Base-by-base conservation (phyloP, 768 basidiomycete species). In the Melanogaster broomeanus region DNA sequence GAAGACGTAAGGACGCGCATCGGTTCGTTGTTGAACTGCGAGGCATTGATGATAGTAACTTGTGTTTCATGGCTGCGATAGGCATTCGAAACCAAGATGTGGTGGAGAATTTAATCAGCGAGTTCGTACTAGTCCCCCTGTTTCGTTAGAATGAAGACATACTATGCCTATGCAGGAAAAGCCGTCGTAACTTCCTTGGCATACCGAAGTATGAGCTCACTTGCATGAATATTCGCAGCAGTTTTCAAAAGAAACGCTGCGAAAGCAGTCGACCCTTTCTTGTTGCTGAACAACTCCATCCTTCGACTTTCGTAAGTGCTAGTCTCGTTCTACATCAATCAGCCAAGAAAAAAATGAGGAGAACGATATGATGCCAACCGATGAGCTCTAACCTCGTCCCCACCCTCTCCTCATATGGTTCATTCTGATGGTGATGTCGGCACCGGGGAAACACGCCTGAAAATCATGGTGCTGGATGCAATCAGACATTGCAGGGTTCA, bases 1-100 rank as follows among this genome's bases (percentile, higher is more conserved):
- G 81, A 80, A 0, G 88, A 87, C 4, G 87, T 63, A 19, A 96
- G 77, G 42, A 98, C 78, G 6, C 92, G 84, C 12, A 89, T 71
- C 0, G 93, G 87, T 37, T 95, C 92, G 47, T 93, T 89, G 62
- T 93, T 87, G 74, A 90, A 93, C 62, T 96, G 93, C 61, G 93
- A 76, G 0, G 72, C 70, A 28, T 80, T 84, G 50, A 90, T 83
- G 33, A 99, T 82, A 0, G 85, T 78, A 42, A 88, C 82, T 59
- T 90, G 87, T 10, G 77, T 72, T 21, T 76, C 73, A 41, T 77
- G 77, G 24, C 77, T 73, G 60, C 83, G 81, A 62, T 85, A 94
- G 2, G 83, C 86, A 59, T 85, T 88, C 2, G 92, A 93, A 27
- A 83, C 65, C 12, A 85, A 71, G 37, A 93, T 76, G 58, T 94